phyloP scores from a whole-genome alignment of 2,329 filamentous ascomycete genomes.

The Verticillium nonalfalfae region DNA sequence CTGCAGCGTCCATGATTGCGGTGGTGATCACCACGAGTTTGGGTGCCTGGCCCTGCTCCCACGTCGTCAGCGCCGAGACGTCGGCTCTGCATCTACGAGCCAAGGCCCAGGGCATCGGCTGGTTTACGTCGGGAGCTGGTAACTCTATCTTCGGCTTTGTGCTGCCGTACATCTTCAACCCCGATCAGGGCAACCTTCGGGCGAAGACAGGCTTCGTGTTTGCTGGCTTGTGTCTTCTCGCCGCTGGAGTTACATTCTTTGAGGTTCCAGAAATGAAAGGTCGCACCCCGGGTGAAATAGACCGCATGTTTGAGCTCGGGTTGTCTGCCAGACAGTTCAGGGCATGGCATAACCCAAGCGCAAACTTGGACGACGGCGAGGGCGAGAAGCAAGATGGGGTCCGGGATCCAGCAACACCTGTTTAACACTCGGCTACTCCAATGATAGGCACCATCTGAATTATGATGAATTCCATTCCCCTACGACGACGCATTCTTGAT shows the following conservation, averaged over 20 bases:
- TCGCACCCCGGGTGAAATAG: constrained; percentile 38
- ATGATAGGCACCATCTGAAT: too few relatives aligned
- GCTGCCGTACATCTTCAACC: constrained; percentile 44
- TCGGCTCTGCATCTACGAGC: constrained; percentile 35
- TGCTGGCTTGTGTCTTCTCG: constrained; percentile 25
- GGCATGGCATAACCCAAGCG: constrained; percentile 4
- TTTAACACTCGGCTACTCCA: not conserved
- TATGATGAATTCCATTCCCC: too few relatives aligned
- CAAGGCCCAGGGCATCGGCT: constrained; percentile 35
- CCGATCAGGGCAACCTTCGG: constrained; percentile 26
- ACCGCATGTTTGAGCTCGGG: constrained; percentile 27
- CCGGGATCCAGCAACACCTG: not conserved
- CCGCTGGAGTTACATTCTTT: constrained; percentile 31
- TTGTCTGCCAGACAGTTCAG: constrained; percentile 20
- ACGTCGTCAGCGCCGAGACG: constrained; percentile 33
- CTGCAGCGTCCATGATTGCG: constrained; percentile 31
- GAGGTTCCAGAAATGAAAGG: constrained; percentile 48
- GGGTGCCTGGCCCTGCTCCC: constrained; percentile 35
- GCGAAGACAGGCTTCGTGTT: constrained; percentile 35
- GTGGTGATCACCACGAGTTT: constrained; percentile 34
- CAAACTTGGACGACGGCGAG: not conserved
- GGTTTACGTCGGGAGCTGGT: constrained; percentile 30
- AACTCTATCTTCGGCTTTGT: constrained; percentile 36
- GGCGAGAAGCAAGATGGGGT: not conserved
- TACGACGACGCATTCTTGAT: too few relatives aligned